Percentiles rank a stretch among this genome's conserved stretches.
Evolutionary conservation across 164 flowering plant species (phyloP).

Genomic region (Piper longum): DNA sequence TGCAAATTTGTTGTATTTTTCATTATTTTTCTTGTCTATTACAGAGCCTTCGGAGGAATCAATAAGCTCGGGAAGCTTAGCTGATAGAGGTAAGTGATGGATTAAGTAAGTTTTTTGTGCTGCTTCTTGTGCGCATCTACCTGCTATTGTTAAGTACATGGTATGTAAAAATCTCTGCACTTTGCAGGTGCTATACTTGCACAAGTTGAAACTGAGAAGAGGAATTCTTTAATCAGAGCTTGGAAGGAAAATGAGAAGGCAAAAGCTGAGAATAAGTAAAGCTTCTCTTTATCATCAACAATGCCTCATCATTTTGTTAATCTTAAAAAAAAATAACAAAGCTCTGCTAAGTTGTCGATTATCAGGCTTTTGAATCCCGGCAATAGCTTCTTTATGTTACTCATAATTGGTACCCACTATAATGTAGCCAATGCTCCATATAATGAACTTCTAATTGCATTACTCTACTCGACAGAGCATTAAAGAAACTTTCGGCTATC

Average conservation of each 20-base stretch:
- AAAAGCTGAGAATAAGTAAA: conserved; percentile 74
- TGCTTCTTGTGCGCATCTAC: neutral
- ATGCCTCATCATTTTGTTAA: neutral
- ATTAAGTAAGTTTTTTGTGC: too few species aligned
- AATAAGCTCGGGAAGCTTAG: conserved; percentile 40
- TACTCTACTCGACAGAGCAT: conserved; percentile 32
- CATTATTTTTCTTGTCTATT: neutral
- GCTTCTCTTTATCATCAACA: neutral
- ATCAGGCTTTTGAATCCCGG: too few species aligned
- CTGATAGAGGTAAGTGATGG: conserved; percentile 45
- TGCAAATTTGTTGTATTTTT: neutral
- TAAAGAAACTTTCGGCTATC: conserved; percentile 39
- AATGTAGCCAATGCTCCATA: too few species aligned
- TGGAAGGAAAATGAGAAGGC: conserved; percentile 91
- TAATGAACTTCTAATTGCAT: neutral
- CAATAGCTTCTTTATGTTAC: too few species aligned
- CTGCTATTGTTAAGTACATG: neutral
- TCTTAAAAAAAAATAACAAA: too few species aligned
- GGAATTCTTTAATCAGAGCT: conserved; percentile 59
- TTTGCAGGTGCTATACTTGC: conserved; percentile 63
- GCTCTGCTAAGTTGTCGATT: too few species aligned
- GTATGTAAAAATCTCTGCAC: neutral
- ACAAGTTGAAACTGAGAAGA: conserved; percentile 58
- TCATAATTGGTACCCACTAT: too few species aligned
- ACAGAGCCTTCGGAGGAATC: conserved; percentile 37